Conservation (phyloP, 2,329 filamentous ascomycete genomes). For the Microdochium trichocladiopsis region DNA sequence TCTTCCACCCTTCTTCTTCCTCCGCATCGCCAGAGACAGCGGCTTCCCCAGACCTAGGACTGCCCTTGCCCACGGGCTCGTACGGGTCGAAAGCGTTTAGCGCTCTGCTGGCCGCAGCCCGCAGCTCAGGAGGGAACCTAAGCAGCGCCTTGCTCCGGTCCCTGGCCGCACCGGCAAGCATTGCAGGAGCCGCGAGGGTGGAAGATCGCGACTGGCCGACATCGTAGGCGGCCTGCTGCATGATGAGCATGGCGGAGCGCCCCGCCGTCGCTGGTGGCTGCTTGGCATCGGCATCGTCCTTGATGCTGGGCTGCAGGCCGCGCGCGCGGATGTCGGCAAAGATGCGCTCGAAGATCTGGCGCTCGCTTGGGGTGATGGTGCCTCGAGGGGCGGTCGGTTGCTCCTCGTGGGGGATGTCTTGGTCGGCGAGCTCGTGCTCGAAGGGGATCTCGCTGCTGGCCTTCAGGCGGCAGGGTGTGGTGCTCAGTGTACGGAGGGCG, state of each 20-base stretch:
- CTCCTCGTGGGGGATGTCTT: constrained; percentile 10
- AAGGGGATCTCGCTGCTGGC: constrained; percentile 39
- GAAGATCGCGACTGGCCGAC: constrained; percentile 9
- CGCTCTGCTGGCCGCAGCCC: constrained; percentile 28
- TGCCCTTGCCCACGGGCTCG: constrained; percentile 1
- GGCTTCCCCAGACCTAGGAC: background rate
- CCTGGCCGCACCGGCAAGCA: constrained; percentile 13
- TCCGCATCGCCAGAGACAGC: background rate
- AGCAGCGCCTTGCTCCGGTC: constrained; percentile 26
- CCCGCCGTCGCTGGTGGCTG: constrained; percentile 3
- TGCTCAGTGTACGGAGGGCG: background rate
- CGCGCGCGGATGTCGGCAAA: constrained; percentile 49
- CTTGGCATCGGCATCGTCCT: constrained; percentile 4
- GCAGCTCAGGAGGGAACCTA: constrained; percentile 31
- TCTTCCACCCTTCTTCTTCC: constrained; percentile 12
- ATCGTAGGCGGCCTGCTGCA: constrained; percentile 17
- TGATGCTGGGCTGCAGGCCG: constrained; percentile 13
- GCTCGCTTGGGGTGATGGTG: constrained; percentile 52
- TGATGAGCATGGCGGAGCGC: constrained; percentile 18
- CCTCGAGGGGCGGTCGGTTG: constrained; percentile 10
- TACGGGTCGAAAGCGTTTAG: constrained; percentile 22
- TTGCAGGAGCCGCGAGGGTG: constrained; percentile 9
- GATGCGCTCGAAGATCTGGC: constrained; percentile 40
- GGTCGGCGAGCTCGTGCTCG: constrained; percentile 7
- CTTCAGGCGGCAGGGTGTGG: constrained; percentile 3